Evolutionary conservation across 2,329 filamentous ascomycete species (phyloP).

Genomic region (Paecilomyces fulvus): DNA sequence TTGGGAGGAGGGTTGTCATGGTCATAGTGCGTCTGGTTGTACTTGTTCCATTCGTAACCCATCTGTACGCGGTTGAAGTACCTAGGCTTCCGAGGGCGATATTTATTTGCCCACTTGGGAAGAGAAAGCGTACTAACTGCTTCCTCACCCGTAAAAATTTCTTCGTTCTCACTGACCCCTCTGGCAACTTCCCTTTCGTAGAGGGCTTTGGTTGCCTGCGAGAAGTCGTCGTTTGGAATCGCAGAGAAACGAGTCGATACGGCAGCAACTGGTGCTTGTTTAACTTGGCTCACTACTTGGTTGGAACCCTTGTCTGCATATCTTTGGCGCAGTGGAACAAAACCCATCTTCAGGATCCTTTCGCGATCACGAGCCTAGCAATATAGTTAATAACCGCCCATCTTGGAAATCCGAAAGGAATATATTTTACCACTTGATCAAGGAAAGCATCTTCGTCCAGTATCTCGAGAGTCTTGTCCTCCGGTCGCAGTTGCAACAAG

Average conservation of each 20-base stretch:
- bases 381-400: constrained; percentile 7
- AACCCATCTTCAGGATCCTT: constrained; percentile 56
- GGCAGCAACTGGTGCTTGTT: constrained; percentile 39
- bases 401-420: not conserved
- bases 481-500: constrained; percentile 52
- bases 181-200: constrained; percentile 90
- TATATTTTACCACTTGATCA: constrained; percentile 41
- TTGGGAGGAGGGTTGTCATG: constrained; percentile 96
- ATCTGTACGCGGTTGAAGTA: constrained; percentile 99
- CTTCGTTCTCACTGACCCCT: constrained; percentile 86
- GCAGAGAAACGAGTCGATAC: constrained; percentile 62
- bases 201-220: constrained; percentile 74
- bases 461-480: constrained; percentile 54
- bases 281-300: constrained; percentile 24
- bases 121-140: constrained; percentile 56
- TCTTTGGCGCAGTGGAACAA: constrained; percentile 52
- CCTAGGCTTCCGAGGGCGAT: constrained; percentile 80
- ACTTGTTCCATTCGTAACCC: constrained; percentile 99
- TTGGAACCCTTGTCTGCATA: constrained; percentile 24
- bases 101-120: constrained; percentile 74
- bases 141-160: constrained; percentile 90
- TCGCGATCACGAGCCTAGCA: constrained; percentile 46
- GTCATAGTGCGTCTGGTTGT: constrained; percentile 99
- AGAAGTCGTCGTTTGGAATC: constrained; percentile 67
- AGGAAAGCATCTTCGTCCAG: constrained; percentile 53